Evolutionary conservation across 106 monocot genomes (phyloP).

Genomic region (Ottelia alismoides): DNA sequence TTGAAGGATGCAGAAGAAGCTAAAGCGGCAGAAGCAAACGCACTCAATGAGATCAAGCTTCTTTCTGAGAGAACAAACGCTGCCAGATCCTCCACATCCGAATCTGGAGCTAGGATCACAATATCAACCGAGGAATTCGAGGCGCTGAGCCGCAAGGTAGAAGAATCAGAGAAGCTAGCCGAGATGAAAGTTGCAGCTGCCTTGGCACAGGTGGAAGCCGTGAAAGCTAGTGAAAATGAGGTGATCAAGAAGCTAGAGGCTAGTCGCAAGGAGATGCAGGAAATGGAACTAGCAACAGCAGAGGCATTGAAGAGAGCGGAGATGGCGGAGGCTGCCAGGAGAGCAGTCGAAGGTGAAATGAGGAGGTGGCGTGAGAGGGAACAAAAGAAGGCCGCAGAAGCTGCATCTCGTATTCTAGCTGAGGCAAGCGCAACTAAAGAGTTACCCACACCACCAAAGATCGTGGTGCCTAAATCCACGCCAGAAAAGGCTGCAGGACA

Average conservation of each 20-base stretch:
- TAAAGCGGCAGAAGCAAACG: slow-evolving; percentile 14
- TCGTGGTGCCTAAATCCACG: not conserved
- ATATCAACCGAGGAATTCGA: slow-evolving; percentile 12
- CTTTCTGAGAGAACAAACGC: slow-evolving; percentile 4
- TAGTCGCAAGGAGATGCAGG: slow-evolving; percentile 7
- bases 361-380: slow-evolving; percentile 19
- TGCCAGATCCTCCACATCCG: slow-evolving; percentile 11
- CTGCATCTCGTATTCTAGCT: not conserved
- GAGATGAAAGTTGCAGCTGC: slow-evolving; percentile 22
- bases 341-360: slow-evolving; percentile 13
- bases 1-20: slow-evolving; percentile 16
- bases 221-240: slow-evolving; percentile 18
- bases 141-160: slow-evolving; percentile 7
- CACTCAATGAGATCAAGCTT: slow-evolving; percentile 10
- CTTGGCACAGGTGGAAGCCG: slow-evolving; percentile 17
- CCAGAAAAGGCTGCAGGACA: not conserved
- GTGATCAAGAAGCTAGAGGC: slow-evolving; percentile 8
- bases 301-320: slow-evolving; percentile 19
- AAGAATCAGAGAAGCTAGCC: slow-evolving; percentile 15
- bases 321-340: slow-evolving; percentile 17
- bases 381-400: slow-evolving; percentile 14
- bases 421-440: not conserved
- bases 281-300: slow-evolving; percentile 10
- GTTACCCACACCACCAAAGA: not conserved
- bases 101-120: slow-evolving; percentile 10